A percentile compares a stretch with the other conserved stretches of the same genome.
Evolutionary conservation across 2,329 filamentous ascomycete genomes (phyloP).

Genomic region (Aspergillus costaricaensis): DNA sequence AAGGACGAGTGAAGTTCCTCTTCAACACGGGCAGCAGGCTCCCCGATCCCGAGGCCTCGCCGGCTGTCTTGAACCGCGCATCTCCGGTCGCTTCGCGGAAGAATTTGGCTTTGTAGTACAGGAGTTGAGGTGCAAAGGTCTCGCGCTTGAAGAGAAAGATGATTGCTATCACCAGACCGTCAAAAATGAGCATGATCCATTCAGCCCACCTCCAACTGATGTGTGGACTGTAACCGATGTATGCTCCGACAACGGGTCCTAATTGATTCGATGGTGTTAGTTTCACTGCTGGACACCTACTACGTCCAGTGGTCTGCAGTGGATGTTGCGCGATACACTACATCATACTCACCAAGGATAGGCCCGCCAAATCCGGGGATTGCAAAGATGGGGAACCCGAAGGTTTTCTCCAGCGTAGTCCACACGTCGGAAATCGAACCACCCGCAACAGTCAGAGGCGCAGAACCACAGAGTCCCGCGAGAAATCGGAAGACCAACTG

Average conservation of each 20-base stretch:
- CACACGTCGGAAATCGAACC: conserved; percentile 51
- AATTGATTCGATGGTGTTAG: neutral
- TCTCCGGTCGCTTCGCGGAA: conserved; percentile 46
- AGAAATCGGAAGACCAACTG: conserved; percentile 54
- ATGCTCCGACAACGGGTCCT: conserved; percentile 20
- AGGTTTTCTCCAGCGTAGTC: conserved; percentile 48
- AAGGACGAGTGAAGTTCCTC: conserved; percentile 6
- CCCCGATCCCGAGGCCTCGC: conserved; percentile 33
- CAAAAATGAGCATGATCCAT: conserved; percentile 47
- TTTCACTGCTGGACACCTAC: neutral
- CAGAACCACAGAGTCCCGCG: conserved; percentile 50
- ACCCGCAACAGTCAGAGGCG: conserved; percentile 47
- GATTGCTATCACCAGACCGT: conserved; percentile 33
- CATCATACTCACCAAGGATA: conserved; percentile 15
- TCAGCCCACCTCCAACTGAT: conserved; percentile 43
- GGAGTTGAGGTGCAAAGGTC: conserved; percentile 49
- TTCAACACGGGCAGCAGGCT: neutral
- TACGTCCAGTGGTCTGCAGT: neutral
- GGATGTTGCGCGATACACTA: neutral
- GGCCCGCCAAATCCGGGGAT: conserved; percentile 45
- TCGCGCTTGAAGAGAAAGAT: conserved; percentile 52
- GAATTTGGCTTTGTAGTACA: conserved; percentile 46
- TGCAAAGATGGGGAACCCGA: conserved; percentile 53
- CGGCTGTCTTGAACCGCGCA: conserved; percentile 48
- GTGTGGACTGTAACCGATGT: conserved; percentile 14